Evolutionary conservation across 2,329 filamentous ascomycete genomes (phyloP).

Genomic region (Aureobasidium lini): DNA sequence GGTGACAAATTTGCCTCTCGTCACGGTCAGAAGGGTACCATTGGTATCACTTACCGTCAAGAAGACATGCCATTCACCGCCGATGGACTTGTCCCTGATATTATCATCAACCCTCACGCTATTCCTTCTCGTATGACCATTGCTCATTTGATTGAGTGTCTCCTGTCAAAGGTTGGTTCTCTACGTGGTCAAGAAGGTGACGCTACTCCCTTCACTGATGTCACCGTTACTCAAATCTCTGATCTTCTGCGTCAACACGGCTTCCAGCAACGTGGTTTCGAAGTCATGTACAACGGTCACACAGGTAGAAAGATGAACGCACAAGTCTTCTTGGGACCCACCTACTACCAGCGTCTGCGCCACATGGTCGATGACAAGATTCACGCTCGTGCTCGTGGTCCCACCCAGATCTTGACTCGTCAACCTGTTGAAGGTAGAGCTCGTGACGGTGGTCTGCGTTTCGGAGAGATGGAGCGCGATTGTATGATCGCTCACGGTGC

Average conservation of each 20-base stretch:
- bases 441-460: conserved; percentile 92
- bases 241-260: conserved; percentile 78
- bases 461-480: conserved; percentile 99
- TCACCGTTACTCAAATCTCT: conserved; percentile 91
- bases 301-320: conserved; percentile 88
- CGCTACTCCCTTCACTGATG: conserved; percentile 94
- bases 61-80: conserved; percentile 98
- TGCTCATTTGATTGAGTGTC: conserved; percentile 98
- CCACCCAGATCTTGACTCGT: conserved; percentile 92
- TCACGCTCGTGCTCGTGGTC: conserved; percentile 93
- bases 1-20: conserved; percentile 98
- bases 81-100: conserved; percentile 84
- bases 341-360: conserved; percentile 95
- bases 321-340: conserved; percentile 94
- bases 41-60: conserved; percentile 94
- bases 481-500: conserved; percentile 99
- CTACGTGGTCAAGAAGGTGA: conserved; percentile 93
- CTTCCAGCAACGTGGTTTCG: conserved; percentile 94
- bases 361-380: conserved; percentile 99
- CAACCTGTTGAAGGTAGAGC: conserved; percentile 98
- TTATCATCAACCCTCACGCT: conserved; percentile 98
- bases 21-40: conserved; percentile 98
- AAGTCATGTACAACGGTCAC: conserved; percentile 98
- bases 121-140: conserved; percentile 99
- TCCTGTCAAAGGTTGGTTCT: conserved; percentile 90